These are phyloP conservation scores for Exophiala calicioides DNA, from an alignment of 2,329 filamentous ascomycete species.

Conservation along the genomic window DNA sequence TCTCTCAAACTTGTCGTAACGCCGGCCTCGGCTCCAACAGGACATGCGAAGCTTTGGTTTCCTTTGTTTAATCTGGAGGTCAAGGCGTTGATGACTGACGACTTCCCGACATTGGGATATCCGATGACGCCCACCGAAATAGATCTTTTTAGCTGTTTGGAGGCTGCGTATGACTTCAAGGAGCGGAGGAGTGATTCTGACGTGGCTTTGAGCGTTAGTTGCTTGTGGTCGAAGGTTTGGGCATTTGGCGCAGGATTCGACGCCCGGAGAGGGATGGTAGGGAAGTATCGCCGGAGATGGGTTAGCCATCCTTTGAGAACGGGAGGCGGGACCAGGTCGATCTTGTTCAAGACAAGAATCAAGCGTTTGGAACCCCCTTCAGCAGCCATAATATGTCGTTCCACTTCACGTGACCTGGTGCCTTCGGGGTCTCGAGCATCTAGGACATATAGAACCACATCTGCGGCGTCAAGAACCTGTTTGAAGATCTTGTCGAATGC, in stretches of 20 bases:
- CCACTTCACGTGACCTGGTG: constrained; percentile 85
- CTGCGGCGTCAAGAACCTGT: constrained; percentile 81
- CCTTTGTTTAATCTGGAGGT: constrained; percentile 71
- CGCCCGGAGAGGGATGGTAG: constrained; percentile 83
- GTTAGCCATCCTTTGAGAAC: constrained; percentile 82
- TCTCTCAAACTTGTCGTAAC: constrained; percentile 85
- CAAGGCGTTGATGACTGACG: constrained; percentile 92
- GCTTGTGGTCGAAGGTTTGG: constrained; percentile 87
- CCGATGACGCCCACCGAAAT: constrained; percentile 91
- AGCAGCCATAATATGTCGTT: constrained; percentile 87
- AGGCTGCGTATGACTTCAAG: constrained; percentile 83
- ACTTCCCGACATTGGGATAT: constrained; percentile 95
- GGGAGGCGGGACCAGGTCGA: constrained; percentile 80
- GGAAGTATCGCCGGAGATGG: constrained; percentile 85
- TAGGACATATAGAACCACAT: constrained; percentile 91
- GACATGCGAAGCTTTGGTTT: constrained; percentile 66
- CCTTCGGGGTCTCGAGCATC: constrained; percentile 89
- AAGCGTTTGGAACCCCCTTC: constrained; percentile 80
- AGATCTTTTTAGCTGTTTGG: constrained; percentile 81
- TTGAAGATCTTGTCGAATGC: constrained; percentile 97
- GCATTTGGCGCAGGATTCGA: constrained; percentile 81
- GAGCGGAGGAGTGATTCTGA: constrained; percentile 83
- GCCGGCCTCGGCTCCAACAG: constrained; percentile 85
- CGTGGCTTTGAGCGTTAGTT: constrained; percentile 82
- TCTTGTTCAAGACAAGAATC: constrained; percentile 93